Evolutionary conservation across 352 stramenopile genomes (phyloP).

Genomic region (Pythium chondricola): DNA sequence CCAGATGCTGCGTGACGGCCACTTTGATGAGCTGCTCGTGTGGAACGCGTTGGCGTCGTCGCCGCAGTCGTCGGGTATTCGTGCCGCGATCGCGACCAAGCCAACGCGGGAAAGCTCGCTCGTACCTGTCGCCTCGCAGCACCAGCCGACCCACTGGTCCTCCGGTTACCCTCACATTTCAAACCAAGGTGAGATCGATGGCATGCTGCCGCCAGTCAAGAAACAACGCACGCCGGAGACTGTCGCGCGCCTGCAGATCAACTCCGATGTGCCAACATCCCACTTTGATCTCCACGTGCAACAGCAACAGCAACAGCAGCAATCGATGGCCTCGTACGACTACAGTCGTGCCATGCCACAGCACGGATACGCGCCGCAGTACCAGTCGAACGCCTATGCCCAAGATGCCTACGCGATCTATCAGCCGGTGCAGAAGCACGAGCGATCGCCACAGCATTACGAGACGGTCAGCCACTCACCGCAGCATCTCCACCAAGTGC

Average conservation of each 20-base stretch:
- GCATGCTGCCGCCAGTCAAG: conserved; percentile 13
- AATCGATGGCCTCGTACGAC: conserved; percentile 5
- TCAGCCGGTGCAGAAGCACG: not conserved
- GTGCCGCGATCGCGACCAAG: not conserved
- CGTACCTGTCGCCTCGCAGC: not conserved
- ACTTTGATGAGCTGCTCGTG: conserved; percentile 67
- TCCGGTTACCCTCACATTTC: not conserved
- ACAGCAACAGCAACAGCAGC: conserved; percentile 7
- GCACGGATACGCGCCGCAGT: conserved; percentile 9
- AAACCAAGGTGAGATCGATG: conserved; percentile 6
- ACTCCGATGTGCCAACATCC: not conserved
- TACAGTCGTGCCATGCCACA: conserved; percentile 3
- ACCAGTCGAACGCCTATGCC: conserved; percentile 2
- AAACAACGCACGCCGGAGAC: conserved; percentile 24
- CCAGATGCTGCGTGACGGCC: conserved; percentile 68
- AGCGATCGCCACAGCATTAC: not conserved
- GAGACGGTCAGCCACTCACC: conserved; percentile 6
- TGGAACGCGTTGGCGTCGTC: conserved; percentile 39
- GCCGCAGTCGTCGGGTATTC: conserved; percentile 27
- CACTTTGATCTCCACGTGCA: conserved; percentile 16
- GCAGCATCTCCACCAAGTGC: conserved; percentile 14
- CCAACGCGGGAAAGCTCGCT: not conserved
- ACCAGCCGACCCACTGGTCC: conserved; percentile 8
- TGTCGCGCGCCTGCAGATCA: conserved; percentile 16
- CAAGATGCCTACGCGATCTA: conserved; percentile 14